Evolutionary conservation across 164 flowering plant species (phyloP), one percentile per base, ranked within the genome.

Genomic region (Nymphaea colorata): DNA sequence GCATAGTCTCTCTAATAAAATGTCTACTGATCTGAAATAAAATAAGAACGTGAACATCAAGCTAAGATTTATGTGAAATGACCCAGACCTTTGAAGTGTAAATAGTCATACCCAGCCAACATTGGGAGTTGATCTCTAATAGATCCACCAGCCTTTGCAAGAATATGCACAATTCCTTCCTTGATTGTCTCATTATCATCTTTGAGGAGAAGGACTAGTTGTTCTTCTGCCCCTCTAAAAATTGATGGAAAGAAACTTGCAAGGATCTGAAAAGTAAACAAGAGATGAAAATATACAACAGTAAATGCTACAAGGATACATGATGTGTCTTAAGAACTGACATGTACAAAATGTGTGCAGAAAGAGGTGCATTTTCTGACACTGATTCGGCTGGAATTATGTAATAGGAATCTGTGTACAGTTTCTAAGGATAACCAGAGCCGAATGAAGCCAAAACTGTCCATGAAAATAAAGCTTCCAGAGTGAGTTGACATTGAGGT

Each of bases 121-220:
- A 70, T 81, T 62, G 93, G 83, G 44, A 94, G 77, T 77, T 91
- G 88, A 71, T 94, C 98, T 17, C 93, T 81, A 64, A 94, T 91
- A 61, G 87, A 80, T 75, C 92, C 98, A 75, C 99, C 99, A 77
- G 98, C 93, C 83, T 79, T 90, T 45, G 98, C 98, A 70, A 94
- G 80, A 73, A 88, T 78, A 78, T 88, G 89, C 79, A 90, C 72
- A 67, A 82, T 78, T 36, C 99, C 99, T 80, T 94, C 98, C 75
- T 86, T 94, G 59, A 88, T 83, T 57, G 79, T 78, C 64, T 88
- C 96, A 83, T 86, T 79, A 44, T 90, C 98, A 71, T 91, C 98
- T 79, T 92, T 89, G 71, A 94, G 93, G 72, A 91, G 84, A 74
- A 75, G 72, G 59, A 94, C 78, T 62, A 94, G 73, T 70, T 86